Percentiles rank a stretch among this genome's conserved stretches.
phyloP scores from a whole-genome alignment of 2,329 filamentous ascomycete species.

The Thielaviopsis punctulata region DNA sequence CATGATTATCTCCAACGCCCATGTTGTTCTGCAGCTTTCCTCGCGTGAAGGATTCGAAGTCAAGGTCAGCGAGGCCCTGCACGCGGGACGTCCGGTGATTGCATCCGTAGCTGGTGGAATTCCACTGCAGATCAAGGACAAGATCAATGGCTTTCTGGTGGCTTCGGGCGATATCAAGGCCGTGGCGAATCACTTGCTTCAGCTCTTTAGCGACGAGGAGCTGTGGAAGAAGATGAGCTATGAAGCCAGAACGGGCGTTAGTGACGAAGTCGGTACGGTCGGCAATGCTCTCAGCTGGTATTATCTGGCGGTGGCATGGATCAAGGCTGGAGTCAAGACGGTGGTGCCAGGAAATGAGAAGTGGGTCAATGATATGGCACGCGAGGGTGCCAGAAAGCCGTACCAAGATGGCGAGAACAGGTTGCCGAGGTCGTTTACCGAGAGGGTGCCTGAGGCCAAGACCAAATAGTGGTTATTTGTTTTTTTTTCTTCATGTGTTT shows the following conservation, averaged over 20 bases:
- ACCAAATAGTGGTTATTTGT: not conserved
- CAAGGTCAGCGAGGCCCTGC: conserved; percentile 69
- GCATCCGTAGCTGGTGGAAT: conserved; percentile 64
- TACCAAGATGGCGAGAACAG: conserved; percentile 43
- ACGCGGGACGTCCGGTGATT: conserved; percentile 64
- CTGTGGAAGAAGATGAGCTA: conserved; percentile 50
- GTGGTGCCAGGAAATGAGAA: conserved; percentile 39
- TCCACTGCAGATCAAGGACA: conserved; percentile 57
- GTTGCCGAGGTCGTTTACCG: conserved; percentile 32
- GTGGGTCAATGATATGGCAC: conserved; percentile 62
- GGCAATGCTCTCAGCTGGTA: conserved; percentile 64
- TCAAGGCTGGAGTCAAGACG: conserved; percentile 31
- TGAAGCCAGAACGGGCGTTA: conserved; percentile 48
- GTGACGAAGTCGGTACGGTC: conserved; percentile 67
- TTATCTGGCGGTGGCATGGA: conserved; percentile 54
- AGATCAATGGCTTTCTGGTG: conserved; percentile 57
- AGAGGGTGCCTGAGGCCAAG: conserved; percentile 14
- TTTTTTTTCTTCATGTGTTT: not conserved
- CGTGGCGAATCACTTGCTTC: conserved; percentile 48
- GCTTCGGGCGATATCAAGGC: conserved; percentile 50
- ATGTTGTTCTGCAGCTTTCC: conserved; percentile 61
- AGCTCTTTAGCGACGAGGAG: conserved; percentile 47
- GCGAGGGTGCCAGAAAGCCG: conserved; percentile 42
- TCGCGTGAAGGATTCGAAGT: conserved; percentile 74
- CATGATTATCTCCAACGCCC: conserved; percentile 52